Base-by-base conservation (phyloP, 495 filamentous ascomycete species). In the Bathelium albidoporum region DNA sequence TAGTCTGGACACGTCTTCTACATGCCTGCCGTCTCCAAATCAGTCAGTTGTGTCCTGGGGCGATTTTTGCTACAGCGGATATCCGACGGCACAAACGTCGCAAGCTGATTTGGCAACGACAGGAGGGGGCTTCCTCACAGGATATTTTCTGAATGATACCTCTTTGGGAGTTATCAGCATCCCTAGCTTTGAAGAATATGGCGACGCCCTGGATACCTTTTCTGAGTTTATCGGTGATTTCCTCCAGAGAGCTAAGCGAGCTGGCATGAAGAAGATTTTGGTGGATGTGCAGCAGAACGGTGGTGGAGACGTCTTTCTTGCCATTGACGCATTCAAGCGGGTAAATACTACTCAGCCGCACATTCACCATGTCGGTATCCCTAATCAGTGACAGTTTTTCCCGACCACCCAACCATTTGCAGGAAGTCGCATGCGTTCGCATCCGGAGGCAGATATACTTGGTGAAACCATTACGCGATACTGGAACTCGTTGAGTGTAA, bases 201-300 rank as follows among this genome's bases (percentile, higher is more conserved):
- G 49, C 5, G 49, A 28, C 20, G 16, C 9, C 29, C 69, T 73
- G 32, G 52, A 62, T 3, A 70, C 73, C 16, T 82, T 81, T 67
- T 68, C 66, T 2, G 43, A 67, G 11, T 83, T 84, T 65, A 69
- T 84, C 59, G 61, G 32, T 2, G 62, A 69, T 22, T n/a, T n/a
- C n/a, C n/a, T n/a, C n/a, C n/a, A n/a, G n/a, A n/a, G n/a, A n/a
- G n/a, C n/a, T n/a, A n/a, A n/a, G n/a, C n/a, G n/a, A n/a, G 75
- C 72, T 20, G 73, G 73, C 45, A 62, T 62, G 14, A 72, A 76
- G 24, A 78, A 77, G 58, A 64, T 83, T 9, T 72, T 84, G 41
- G 78, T 84, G 45, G 84, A 87, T 63, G 64, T 87, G 1, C 73
- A 78, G 1, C 69, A 71, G n/a, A 87, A 87, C 66, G 72, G 70